Conservation (phyloP, 345 rosid genomes). For the rapeseed (Brassica napus) region DNA sequence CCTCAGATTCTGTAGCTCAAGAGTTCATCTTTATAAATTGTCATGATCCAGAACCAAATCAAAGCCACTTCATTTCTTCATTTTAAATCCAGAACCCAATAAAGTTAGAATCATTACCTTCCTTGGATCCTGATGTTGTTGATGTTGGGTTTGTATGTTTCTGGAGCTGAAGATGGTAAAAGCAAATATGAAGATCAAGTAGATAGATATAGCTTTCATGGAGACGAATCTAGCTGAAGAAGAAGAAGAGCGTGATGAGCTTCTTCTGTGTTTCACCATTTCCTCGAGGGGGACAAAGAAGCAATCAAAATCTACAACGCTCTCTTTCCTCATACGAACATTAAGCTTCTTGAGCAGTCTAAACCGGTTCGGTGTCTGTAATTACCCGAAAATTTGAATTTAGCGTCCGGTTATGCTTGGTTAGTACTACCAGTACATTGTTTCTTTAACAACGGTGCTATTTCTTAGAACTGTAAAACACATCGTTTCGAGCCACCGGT, state of each 20-base stretch:
- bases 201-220: constrained; percentile 27
- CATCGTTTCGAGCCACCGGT: too few species aligned
- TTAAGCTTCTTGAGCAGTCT: constrained; percentile 8
- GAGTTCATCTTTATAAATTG: too few species aligned
- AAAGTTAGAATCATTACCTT: too few species aligned
- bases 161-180: constrained; percentile 37
- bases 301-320: constrained; percentile 42
- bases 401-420: constrained; percentile 1
- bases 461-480: too few species aligned
- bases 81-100: constrained; percentile 8
- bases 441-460: too few species aligned
- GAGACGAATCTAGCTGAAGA: constrained; percentile 36
- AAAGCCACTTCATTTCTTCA: constrained; percentile 9
- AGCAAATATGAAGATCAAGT: constrained; percentile 38
- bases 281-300: constrained; percentile 16
- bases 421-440: not conserved
- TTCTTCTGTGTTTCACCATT: constrained; percentile 38
- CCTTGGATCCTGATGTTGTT: constrained; percentile 27
- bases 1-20: constrained; percentile 21
- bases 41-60: constrained; percentile 19
- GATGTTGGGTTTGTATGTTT: constrained; percentile 43
- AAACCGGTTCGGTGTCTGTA: constrained; percentile 14
- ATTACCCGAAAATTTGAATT: not conserved
- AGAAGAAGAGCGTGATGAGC: constrained; percentile 30
- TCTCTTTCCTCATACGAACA: constrained; percentile 24